phyloP scores from a whole-genome alignment of 345 rosid genomes.

The Eucalyptus cloeziana region DNA sequence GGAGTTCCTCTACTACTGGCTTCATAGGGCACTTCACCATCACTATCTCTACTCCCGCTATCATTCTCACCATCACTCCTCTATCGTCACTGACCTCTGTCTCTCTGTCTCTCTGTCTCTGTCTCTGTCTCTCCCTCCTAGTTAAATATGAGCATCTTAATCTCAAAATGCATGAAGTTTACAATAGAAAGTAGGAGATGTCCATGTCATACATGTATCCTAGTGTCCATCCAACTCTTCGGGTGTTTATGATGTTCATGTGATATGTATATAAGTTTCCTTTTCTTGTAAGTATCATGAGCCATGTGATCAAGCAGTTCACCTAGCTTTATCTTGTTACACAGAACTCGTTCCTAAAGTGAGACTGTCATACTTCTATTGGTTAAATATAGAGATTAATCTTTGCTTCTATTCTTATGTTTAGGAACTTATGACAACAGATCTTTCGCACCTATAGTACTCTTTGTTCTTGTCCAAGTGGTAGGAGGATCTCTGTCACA shows the following conservation, averaged over 20 bases:
- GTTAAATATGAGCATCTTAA: not conserved
- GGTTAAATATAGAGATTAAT: not conserved
- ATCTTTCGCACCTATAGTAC: not conserved
- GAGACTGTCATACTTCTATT: not conserved
- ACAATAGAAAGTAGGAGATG: not conserved
- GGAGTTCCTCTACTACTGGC: conserved; percentile 79
- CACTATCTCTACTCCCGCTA: conserved; percentile 81
- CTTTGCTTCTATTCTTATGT: not conserved
- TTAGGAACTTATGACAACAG: not conserved
- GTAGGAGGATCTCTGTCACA: not conserved
- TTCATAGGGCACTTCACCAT: conserved; percentile 76
- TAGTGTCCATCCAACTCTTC: not conserved
- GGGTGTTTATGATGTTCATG: not conserved
- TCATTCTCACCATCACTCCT: conserved; percentile 92
- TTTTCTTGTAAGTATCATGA: not conserved
- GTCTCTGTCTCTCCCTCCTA: not conserved
- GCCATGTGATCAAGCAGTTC: not conserved
- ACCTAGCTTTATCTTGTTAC: not conserved
- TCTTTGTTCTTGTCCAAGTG: not conserved
- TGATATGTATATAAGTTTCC: not conserved
- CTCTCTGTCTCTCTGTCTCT: not conserved
- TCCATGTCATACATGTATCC: not conserved
- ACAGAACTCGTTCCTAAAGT: not conserved
- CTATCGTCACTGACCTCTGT: conserved; percentile 47
- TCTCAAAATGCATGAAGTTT: not conserved